A percentile compares a stretch with the other conserved stretches of the same genome.
phyloP scores from a whole-genome alignment of 164 flowering plant genomes.

The Stephania yunnanensis region DNA sequence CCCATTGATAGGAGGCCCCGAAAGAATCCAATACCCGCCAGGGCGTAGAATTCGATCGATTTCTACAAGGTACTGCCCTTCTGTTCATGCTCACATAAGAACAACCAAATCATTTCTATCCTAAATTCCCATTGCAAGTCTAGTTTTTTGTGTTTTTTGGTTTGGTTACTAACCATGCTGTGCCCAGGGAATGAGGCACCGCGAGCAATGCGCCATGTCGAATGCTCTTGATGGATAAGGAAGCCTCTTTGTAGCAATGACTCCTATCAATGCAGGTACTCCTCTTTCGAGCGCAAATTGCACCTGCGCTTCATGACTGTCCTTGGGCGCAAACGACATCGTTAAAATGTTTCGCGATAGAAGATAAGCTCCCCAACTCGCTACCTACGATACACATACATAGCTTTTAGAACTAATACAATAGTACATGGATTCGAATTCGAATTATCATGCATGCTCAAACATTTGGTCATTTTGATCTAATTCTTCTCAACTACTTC shows the following conservation, averaged over 20 bases:
- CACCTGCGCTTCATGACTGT: constrained; percentile 87
- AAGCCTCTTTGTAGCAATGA: constrained; percentile 67
- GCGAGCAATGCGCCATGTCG: constrained; percentile 96
- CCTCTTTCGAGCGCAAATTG: constrained; percentile 96
- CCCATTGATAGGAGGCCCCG: constrained; percentile 95
- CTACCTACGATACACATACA: constrained; percentile 47
- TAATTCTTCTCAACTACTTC: not conserved
- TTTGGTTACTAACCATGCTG: constrained; percentile 36
- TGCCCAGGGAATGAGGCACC: constrained; percentile 96
- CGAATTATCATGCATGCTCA: not conserved
- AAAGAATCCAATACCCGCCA: constrained; percentile 86
- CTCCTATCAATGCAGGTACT: constrained; percentile 88
- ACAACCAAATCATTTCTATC: not conserved
- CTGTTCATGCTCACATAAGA: constrained; percentile 30
- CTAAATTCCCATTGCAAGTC: not conserved
- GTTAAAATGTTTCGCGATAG: constrained; percentile 55
- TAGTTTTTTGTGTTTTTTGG: not conserved
- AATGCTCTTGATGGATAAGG: constrained; percentile 92
- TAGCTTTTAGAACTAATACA: not conserved
- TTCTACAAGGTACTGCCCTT: constrained; percentile 75
- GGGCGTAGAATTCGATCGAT: constrained; percentile 81
- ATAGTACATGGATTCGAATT: not conserved
- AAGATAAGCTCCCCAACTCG: constrained; percentile 92
- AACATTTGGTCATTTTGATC: not conserved
- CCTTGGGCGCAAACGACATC: constrained; percentile 89